These are phyloP conservation scores for Neopestalotiopsis sp. DNA, from an alignment of 2,329 filamentous ascomycete species.

Conservation along the genomic window DNA sequence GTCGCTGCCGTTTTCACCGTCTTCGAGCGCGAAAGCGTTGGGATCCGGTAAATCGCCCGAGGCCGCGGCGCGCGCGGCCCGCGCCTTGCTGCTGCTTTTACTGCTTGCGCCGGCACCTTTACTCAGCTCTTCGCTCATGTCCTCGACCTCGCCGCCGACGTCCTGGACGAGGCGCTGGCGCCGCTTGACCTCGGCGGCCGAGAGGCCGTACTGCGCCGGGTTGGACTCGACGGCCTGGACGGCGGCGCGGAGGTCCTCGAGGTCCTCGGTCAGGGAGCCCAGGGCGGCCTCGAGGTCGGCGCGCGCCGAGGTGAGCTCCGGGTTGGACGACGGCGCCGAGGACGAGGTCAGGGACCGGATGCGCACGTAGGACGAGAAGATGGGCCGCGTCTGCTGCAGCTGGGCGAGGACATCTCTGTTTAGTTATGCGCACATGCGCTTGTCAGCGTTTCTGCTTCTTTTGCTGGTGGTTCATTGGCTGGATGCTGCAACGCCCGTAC, in stretches of 20 bases:
- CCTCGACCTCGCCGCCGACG: slow-evolving; percentile 85
- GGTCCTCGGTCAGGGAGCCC: slow-evolving; percentile 76
- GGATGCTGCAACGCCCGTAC: neutral
- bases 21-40: slow-evolving; percentile 61
- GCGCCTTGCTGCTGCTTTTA: slow-evolving; percentile 29
- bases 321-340: slow-evolving; percentile 61
- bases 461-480: neutral
- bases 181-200: slow-evolving; percentile 79
- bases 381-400: slow-evolving; percentile 78
- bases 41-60: slow-evolving; percentile 56
- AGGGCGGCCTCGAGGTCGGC: slow-evolving; percentile 71
- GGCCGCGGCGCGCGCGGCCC: slow-evolving; percentile 38
- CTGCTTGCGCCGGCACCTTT: slow-evolving; percentile 48
- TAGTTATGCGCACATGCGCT: neutral
- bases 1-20: slow-evolving; percentile 41
- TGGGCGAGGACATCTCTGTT: slow-evolving; percentile 85
- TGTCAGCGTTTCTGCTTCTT: neutral
- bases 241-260: slow-evolving; percentile 85
- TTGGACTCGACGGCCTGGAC: slow-evolving; percentile 87
- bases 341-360: slow-evolving; percentile 67
- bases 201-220: slow-evolving; percentile 85
- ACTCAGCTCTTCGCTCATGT: slow-evolving; percentile 83
- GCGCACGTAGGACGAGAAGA: slow-evolving; percentile 93
- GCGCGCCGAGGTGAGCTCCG: slow-evolving; percentile 82
- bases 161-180: slow-evolving; percentile 85